These are phyloP conservation scores for Fusarium pseudograminearum DNA, from an alignment of 2,329 filamentous ascomycete species.

Conservation along the genomic window DNA sequence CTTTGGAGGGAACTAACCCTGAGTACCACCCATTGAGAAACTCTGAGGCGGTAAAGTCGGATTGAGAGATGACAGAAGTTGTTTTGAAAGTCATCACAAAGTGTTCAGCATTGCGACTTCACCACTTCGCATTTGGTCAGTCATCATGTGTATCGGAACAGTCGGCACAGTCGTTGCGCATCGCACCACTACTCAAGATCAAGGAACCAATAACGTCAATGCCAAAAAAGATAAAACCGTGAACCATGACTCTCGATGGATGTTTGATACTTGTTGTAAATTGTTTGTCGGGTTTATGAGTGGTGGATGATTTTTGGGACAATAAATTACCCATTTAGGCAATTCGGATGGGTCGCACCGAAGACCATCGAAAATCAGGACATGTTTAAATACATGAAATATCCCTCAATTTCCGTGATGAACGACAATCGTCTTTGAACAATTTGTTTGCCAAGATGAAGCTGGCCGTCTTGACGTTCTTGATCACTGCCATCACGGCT, in stretches of 20 bases:
- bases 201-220: not conserved
- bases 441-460: conserved; percentile 3
- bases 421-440: not conserved
- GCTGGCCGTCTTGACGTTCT: not conserved
- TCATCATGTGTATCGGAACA: too few relatives aligned
- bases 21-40: conserved; percentile 5
- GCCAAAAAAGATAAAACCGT: too few relatives aligned
- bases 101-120: not conserved
- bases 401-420: not conserved
- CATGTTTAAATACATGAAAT: not conserved
- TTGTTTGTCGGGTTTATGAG: not conserved
- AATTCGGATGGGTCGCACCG: conserved; percentile 32
- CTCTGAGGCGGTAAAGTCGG: not conserved
- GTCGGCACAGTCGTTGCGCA: not conserved
- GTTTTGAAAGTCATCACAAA: not conserved
- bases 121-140: not conserved
- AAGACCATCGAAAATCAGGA: not conserved
- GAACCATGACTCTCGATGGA: not conserved
- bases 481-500: conserved; percentile 16
- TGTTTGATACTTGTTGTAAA: not conserved
- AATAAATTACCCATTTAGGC: conserved; percentile 8
- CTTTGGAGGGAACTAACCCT: conserved; percentile 4
- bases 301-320: conserved; percentile 29
- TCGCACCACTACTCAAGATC: not conserved
- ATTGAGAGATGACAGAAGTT: not conserved